Base-by-base conservation (phyloP, 164 flowering plant species). In the Tetracentron sinense region DNA sequence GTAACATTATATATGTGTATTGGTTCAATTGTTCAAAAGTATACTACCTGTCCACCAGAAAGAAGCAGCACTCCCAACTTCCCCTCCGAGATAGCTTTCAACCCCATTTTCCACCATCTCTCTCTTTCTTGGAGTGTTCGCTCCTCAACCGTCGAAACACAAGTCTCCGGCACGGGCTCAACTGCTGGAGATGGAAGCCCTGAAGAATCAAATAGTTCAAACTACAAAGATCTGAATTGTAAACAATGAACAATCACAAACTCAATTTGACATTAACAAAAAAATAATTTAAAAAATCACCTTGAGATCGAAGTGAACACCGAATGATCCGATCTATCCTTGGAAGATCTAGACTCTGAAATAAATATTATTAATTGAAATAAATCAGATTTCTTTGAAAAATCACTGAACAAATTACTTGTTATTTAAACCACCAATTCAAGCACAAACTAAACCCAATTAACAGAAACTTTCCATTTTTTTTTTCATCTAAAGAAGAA, bases 91-190 rank as follows among this genome's bases (percentile, higher is more conserved):
- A 95, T 88, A 22, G 99, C 96, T 75, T 92, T 90, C 77, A 92
- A 54, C 4, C 99, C 99, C 89, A 78, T 86, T 71, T 95, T 92
- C 97, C 97, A 90, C 97, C 97, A 95, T 61, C 81, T 85, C 71
- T 92, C 97, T 65, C 88, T 84, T 35, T 90, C 87, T 47, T 82
- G 91, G 25, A 71, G 65, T 11, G 90, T 81, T 61, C 97, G 69
- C 69, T 77, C 83, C 65, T 90, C 97, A 52, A 88, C 79, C 4
- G 88, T 84, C 0, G 99, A 92, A 47, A 95, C 96, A 66, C 78
- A 70, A 16, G 75, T 72, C 81, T 85, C 97, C 20, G 92, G 90
- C 42, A 92, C 97, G 0, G 89, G 92, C 78, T 95, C 97, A 25
- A 92, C 81, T 0, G 89, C 83, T 3, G 96, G 93, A 53, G 75